Base-by-base conservation (phyloP, 2,329 filamentous ascomycete species). In the Verticillium alfalfae region DNA sequence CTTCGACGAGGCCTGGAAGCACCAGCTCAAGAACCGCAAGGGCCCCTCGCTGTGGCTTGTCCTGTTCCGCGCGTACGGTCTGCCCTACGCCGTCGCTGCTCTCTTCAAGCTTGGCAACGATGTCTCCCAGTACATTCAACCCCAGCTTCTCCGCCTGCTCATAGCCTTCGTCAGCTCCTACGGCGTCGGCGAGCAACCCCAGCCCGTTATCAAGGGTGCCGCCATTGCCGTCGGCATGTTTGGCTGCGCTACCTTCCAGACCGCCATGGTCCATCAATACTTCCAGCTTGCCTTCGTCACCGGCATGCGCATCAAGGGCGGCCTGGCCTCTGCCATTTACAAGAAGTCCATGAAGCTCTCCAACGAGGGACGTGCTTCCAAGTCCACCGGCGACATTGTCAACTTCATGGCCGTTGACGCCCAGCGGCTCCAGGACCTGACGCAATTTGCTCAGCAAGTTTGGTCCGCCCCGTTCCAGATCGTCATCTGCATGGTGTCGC, bases 371-470 rank as follows among this genome's bases (percentile, higher is more conserved):
- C 87, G 94, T 60, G 85, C 93, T 2, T 78, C 88, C 55, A 97
- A 98, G 78, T 91, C 92, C 0, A 99, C 95, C 0, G 95, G 95
- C 62, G 96, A 99, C 70, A 98, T 99, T 70, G 95, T 99, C 73
- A 99, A 99, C 73, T 95, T 97, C 77, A 99, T 99, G 94, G 95
- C 96, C 56, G 94, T 99, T 10, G 95, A 99, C 73, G 94, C 94
- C 15, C 95, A 99, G 76, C 89, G 96, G 66, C 83, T 99, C 18
- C 91, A 97, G 70, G 95, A 99, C 76, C 80, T 99, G 62, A 92
- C 94, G 2, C 96, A 99, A 71, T 99, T 95, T 72, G 93, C 92
- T 18, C 93, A 96, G 72, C 94, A 98, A 74, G 79, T 96, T 12
- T 97, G 95, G 93, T 97, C 93, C 54, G 94, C 96, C 2, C 95